Percentiles rank a stretch among this genome's conserved stretches.
Conservation (phyloP, 164 flowering plant species). For the Nymphaea thermarum region DNA sequence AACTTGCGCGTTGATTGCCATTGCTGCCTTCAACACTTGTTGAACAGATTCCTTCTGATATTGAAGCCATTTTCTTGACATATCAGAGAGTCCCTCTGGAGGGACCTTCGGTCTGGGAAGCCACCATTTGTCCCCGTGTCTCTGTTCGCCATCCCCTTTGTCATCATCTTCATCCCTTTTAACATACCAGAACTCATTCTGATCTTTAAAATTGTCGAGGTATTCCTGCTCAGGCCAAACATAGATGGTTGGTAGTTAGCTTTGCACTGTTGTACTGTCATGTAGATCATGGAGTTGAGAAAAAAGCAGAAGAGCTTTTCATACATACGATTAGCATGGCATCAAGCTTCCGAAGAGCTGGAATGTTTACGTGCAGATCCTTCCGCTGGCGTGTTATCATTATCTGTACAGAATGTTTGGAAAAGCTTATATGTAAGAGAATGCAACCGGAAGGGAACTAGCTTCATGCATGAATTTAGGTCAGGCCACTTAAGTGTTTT, state of each 20-base stretch:
- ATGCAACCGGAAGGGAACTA: background rate
- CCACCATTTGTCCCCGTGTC: conserved; percentile 84
- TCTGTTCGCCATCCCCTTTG: conserved; percentile 20
- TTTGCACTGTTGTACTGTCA: background rate
- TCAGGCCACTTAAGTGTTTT: too few species aligned
- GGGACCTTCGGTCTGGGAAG: conserved; percentile 62
- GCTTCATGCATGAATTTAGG: too few species aligned
- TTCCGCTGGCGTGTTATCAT: conserved; percentile 74
- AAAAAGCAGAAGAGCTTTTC: conserved; percentile 11
- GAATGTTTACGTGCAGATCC: conserved; percentile 79
- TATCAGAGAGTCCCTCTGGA: conserved; percentile 52
- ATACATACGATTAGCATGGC: conserved; percentile 83
- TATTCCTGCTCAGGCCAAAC: conserved; percentile 26
- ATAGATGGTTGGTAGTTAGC: background rate
- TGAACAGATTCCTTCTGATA: conserved; percentile 70
- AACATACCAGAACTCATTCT: conserved; percentile 65
- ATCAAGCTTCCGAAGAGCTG: conserved; percentile 82
- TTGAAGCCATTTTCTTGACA: conserved; percentile 46
- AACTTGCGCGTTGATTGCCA: conserved; percentile 90
- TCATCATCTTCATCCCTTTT: conserved; percentile 31
- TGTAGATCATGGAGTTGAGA: background rate
- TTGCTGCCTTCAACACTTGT: conserved; percentile 88
- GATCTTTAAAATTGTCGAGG: conserved; percentile 50
- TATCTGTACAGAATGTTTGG: conserved; percentile 32
- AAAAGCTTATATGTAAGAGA: background rate